These are phyloP conservation scores for Chlorella sorokiniana DNA, from an alignment of 139 green algal species.

Conservation along the genomic window DNA sequence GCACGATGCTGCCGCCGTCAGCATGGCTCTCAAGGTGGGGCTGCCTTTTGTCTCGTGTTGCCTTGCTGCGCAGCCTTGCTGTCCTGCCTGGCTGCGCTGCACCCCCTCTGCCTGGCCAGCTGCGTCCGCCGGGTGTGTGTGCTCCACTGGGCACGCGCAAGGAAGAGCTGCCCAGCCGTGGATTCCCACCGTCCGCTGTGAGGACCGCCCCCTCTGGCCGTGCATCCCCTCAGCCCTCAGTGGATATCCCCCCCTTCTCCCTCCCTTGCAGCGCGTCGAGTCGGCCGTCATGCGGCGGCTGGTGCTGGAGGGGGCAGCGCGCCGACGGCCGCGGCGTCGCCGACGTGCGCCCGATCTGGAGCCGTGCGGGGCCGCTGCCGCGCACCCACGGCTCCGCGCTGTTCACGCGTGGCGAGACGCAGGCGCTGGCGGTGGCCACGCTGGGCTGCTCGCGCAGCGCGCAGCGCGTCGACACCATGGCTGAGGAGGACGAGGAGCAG, in stretches of 20 bases:
- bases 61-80: background rate
- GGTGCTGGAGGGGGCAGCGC: slow-evolving; percentile 65
- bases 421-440: slow-evolving; percentile 86
- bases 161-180: too few relatives aligned
- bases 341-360: slow-evolving; percentile 87
- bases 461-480: slow-evolving; percentile 71
- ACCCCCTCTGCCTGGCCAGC: too few relatives aligned
- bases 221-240: too few relatives aligned
- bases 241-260: background rate
- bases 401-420: slow-evolving; percentile 98
- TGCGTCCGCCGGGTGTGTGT: too few relatives aligned
- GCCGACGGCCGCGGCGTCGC: slow-evolving; percentile 77
- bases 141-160: too few relatives aligned
- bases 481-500: slow-evolving; percentile 47
- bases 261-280: slow-evolving; percentile 52
- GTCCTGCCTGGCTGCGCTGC: background rate
- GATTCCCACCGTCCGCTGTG: too few relatives aligned
- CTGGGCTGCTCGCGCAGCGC: slow-evolving; percentile 58
- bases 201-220: too few relatives aligned
- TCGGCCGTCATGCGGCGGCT: slow-evolving; percentile 65
- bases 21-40: slow-evolving; percentile 25
- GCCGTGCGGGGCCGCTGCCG: slow-evolving; percentile 74
- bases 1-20: background rate
- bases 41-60: background rate
- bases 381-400: slow-evolving; percentile 91